These are phyloP conservation scores for Linum trigynum DNA, from an alignment of 345 rosid species.

Conservation along the genomic window DNA sequence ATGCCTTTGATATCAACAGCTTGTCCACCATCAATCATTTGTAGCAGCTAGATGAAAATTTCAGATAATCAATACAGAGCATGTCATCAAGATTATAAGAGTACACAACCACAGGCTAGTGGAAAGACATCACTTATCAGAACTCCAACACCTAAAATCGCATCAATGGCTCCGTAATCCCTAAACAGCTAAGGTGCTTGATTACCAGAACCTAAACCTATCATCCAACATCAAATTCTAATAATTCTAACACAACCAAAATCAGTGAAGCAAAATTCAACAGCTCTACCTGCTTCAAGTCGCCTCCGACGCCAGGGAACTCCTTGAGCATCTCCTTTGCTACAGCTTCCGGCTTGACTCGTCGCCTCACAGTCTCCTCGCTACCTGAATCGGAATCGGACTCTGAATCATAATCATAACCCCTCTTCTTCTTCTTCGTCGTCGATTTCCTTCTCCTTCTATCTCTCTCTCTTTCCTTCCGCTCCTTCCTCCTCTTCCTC, in stretches of 20 bases:
- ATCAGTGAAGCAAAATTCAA: neutral
- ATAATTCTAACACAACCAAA: neutral
- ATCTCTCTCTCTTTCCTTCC: conserved; percentile 29
- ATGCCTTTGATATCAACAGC: conserved; percentile 86
- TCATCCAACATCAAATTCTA: neutral
- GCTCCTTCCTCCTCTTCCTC: conserved; percentile 29
- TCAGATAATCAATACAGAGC: neutral
- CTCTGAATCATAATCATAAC: conserved; percentile 23
- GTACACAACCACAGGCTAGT: neutral
- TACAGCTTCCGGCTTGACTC: conserved; percentile 36
- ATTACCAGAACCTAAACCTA: neutral
- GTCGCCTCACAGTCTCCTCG: conserved; percentile 24
- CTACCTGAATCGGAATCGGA: conserved; percentile 18
- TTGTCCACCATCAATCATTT: conserved; percentile 88
- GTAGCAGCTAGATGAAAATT: conserved; percentile 43
- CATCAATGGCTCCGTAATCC: neutral
- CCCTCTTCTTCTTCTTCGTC: conserved; percentile 26
- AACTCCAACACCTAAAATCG: neutral
- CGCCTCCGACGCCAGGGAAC: conserved; percentile 56
- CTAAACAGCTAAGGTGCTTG: neutral
- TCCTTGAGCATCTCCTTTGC: conserved; percentile 41
- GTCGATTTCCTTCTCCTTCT: conserved; percentile 36
- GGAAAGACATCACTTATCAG: neutral
- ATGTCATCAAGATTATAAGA: neutral
- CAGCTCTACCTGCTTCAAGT: conserved; percentile 49